Evolutionary conservation across 2,329 filamentous ascomycete genomes (phyloP), one percentile per base, ranked within the genome.

Genomic region (Cucurbitaria berberidis): DNA sequence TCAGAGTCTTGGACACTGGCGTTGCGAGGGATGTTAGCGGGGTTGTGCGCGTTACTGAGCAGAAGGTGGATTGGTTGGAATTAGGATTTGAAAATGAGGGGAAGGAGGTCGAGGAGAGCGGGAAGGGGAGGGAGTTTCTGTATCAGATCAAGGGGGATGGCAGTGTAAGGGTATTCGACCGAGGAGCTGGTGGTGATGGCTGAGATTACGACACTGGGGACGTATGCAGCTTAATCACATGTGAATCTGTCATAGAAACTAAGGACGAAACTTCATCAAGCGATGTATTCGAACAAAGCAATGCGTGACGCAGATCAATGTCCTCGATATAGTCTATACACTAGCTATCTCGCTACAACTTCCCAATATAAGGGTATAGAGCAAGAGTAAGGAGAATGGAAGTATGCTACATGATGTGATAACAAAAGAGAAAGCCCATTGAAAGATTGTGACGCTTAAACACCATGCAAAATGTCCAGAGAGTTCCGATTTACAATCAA

Each of bases 1-100:
- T 95, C 52, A 81, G 93, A 46, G 82, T 88, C 67, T 75, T 98
- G 55, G 92, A 96, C 68, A 96, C 92, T 0, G 93, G 93, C 0
- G 87, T 87, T n/a, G 93, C 93, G 57, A 88, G 84, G 70, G 93
- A 97, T 75, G 90, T 98, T 27, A 96, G 90, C 76, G 93, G 93
- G 2, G 91, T 96, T 38, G 68, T 97, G 58, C 84, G 92, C 61
- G 81, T 95, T 44, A 93, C 89, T 16, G 82, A 74, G 15, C 70
- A 70, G 26, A 68, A 53, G 6, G 48, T 62, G 4, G 64, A 49
- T 48, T 65, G 68, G 78, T 55, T 74, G 58, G 39, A 61, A 24
- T 24, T 57, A 46, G 66, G 57, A 13, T 34, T 64, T 9, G 66
- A 60, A 3, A 48, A 64, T 5, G 63, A 64, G 4, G 63, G 63